A percentile compares a stretch with the other conserved stretches of the same genome.
phyloP scores from a whole-genome alignment of 108 stramenopile genomes.

The Nitzschia putrida region DNA sequence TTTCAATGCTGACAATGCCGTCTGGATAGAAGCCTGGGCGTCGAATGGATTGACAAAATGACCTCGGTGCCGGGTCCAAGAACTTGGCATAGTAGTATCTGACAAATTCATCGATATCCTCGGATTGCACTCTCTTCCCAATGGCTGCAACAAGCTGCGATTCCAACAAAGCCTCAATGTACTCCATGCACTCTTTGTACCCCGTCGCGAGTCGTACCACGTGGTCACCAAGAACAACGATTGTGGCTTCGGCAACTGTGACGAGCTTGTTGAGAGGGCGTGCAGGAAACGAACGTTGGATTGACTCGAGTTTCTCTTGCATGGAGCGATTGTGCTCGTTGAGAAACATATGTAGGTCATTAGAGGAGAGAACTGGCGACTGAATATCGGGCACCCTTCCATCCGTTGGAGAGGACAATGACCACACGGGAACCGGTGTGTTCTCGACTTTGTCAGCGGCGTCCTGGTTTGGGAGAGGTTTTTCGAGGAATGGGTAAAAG shows the following conservation, averaged over 20 bases:
- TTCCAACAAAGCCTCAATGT: constrained; percentile 67
- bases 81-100: constrained; percentile 59
- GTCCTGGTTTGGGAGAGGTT: background rate
- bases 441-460: background rate
- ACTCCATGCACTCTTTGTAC: constrained; percentile 26
- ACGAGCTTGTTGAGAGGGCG: constrained; percentile 19
- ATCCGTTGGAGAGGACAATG: background rate
- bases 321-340: constrained; percentile 50
- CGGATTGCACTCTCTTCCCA: constrained; percentile 59
- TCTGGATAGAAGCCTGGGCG: constrained; percentile 66
- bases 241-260: constrained; percentile 37
- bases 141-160: constrained; percentile 66
- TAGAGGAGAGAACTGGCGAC: constrained; percentile 30
- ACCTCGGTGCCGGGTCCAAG: constrained; percentile 46
- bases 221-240: constrained; percentile 36
- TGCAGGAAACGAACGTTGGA: constrained; percentile 26
- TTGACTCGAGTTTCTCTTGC: constrained; percentile 14
- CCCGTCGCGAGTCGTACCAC: constrained; percentile 8
- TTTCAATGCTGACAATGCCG: constrained; percentile 52
- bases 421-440: background rate
- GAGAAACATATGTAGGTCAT: constrained; percentile 42
- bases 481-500: constrained; percentile 64
- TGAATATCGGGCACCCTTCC: background rate
- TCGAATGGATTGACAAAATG: constrained; percentile 77
- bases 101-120: constrained; percentile 71